phyloP scores from a whole-genome alignment of 1,139 yeast genomes.

The Candida neerlandica region DNA sequence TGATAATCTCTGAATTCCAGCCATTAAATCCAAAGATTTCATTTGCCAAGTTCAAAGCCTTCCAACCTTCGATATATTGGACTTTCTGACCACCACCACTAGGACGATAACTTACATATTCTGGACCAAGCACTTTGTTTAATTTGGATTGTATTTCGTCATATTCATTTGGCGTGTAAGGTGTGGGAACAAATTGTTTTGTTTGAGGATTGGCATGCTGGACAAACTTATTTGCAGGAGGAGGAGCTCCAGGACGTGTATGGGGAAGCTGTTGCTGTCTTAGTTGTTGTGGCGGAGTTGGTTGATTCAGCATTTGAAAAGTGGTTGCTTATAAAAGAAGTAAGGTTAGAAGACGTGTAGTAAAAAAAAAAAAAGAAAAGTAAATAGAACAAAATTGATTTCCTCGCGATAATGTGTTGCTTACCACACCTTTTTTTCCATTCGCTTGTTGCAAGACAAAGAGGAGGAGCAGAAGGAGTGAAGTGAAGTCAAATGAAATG shows the following conservation, averaged over 20 bases:
- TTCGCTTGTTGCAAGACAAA: no score
- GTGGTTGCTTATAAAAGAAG: neutral
- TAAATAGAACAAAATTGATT: neutral
- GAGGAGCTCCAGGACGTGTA: slow-evolving; percentile 3
- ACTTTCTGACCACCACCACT: slow-evolving; percentile 74
- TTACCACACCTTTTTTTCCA: neutral
- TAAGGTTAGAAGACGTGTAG: neutral
- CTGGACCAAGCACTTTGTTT: slow-evolving; percentile 81
- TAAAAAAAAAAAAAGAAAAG: neutral
- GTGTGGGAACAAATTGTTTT: slow-evolving; percentile 7
- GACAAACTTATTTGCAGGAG: neutral
- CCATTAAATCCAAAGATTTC: slow-evolving; percentile 82
- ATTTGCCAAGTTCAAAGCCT: slow-evolving; percentile 74
- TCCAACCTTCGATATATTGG: slow-evolving; percentile 81
- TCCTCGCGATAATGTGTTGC: neutral
- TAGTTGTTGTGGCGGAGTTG: slow-evolving; percentile 4
- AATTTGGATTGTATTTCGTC: slow-evolving; percentile 44
- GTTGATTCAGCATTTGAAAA: slow-evolving; percentile 1
- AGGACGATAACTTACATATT: slow-evolving; percentile 78
- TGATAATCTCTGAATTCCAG: slow-evolving; percentile 72
- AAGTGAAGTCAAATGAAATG: no score
- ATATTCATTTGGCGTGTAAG: slow-evolving; percentile 45
- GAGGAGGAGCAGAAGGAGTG: no score
- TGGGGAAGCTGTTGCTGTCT: slow-evolving; percentile 8
- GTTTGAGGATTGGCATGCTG: neutral